Base-by-base conservation (phyloP, 2,329 filamentous ascomycete species). In the Colletotrichum chrysophilum region DNA sequence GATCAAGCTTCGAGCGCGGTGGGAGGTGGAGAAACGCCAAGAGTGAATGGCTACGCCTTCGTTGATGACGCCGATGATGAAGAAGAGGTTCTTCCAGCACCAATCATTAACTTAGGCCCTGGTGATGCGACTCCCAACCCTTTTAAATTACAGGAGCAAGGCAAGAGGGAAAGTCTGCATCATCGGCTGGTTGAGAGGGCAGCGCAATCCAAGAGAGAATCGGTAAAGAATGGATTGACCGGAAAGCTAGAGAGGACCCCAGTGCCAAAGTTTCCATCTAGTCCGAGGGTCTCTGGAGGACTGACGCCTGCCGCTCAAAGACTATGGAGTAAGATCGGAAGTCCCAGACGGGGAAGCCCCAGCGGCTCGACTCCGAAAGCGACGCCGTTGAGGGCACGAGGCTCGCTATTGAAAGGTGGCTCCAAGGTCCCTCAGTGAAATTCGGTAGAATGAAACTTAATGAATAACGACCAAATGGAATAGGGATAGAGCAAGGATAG, bases 1-100 rank as follows among this genome's bases (percentile, higher is more conserved):
- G 91, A 93, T 28, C 91, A 91, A 14, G 93, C 95, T 78, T 91
- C 91, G 0, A 86, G 80, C 7, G 87, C 84, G 6, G 83, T 87
- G 12, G 88, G 88, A 2, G 94, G 93, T 18, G 90, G 89, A 74
- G 96, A 97, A 83, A 98, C 96, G 0, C 97, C 96, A 1, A 91
- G 95, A 3, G 95, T 98, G 1, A 98, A 97, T 77, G 97, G 97
- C 2, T 99, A 98, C 83, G 91, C 95, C 0, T 98, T 98, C 84
- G 96, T 99, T 43, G 96, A 98, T 79, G 95, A 97, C 72, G 94
- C 94, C 65, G 89, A 91, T 55, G 90, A 91, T 1, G 89, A 89
- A 18, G 86, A 87, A 3, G 80, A 83, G 9, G n/a, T 70, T 7
- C 28, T 70, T 9, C 52, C 80, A 14, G 76, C 82, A 61, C 85